Base-by-base conservation (phyloP, 2,329 filamentous ascomycete species). In the Alternaria infectoria region DNA sequence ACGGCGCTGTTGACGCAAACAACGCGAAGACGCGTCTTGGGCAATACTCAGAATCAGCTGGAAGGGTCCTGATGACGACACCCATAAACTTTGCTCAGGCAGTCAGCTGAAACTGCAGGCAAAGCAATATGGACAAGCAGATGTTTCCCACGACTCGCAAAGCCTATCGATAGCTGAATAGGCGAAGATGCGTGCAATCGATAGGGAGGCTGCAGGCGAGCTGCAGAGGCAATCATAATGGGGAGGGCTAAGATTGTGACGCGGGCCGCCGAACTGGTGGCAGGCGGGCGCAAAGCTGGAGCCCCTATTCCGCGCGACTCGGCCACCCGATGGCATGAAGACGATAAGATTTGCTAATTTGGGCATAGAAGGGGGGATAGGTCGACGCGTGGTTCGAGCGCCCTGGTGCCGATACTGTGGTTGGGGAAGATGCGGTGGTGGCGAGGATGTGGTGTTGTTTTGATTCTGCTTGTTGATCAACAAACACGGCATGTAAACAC, bases 191-290 rank as follows among this genome's bases (percentile, higher is more conserved):
- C 17, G 54, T 40, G 46, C 54, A 69, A 68, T 66, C 65, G 65
- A 69, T 70, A 68, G 61, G 61, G 59, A 55, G 43, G 49, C 40
- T 61, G 67, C 46, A 67, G 61, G 65, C 61, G 60, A 60, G 67
- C 61, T 67, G 64, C 68, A 70, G 51, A 64, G 63, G 49, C 67
- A 71, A 75, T 73, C 69, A 76, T 73, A 73, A 70, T 75, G 75
- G 69, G 74, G 74, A 76, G 73, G 74, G 64, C 57, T 69, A 72
- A 73, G 61, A 51, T 17, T 49, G 54, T 52, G 58, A 26, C 61
- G 59, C 67, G 65, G 68, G 57, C 68, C 68, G 69, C 61, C 67
- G 61, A 60, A 60, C 62, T 49, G 65, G 51, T 58, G 61, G 60
- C 61, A 67, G 65, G 62, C 49, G 52, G 59, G 62, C 57, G 66